Evolutionary conservation across 371 early-diverging fungal species (phyloP).

Genomic region (Catenaria anguillulae): DNA sequence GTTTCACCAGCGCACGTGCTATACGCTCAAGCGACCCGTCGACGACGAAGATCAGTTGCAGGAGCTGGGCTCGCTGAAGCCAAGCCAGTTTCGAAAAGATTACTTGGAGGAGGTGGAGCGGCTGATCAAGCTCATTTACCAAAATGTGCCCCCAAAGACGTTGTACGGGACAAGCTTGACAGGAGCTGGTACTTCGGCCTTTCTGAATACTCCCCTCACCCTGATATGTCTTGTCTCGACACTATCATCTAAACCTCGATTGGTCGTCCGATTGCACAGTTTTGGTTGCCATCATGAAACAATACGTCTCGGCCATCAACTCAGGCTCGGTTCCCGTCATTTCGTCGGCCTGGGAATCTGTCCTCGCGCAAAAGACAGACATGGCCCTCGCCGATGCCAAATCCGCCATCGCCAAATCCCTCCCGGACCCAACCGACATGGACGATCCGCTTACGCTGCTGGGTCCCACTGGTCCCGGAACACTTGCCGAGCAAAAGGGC

Average conservation of each 20-base stretch:
- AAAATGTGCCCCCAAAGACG: not conserved
- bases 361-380: not conserved
- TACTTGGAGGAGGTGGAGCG: not conserved
- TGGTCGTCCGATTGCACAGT: not conserved
- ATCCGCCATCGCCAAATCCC: not conserved
- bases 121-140: not conserved
- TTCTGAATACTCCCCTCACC: too few species aligned
- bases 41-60: slow-evolving; percentile 7
- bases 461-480: not conserved
- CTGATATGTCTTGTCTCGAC: not conserved
- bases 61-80: not conserved
- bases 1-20: not conserved
- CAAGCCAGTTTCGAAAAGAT: not conserved
- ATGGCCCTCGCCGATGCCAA: not conserved
- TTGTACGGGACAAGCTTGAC: not conserved
- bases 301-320: slow-evolving; percentile 6
- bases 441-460: not conserved
- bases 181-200: not conserved
- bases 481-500: not conserved
- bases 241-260: too few species aligned
- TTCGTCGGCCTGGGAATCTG: slow-evolving; percentile 1
- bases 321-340: not conserved
- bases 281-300: not conserved
- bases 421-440: not conserved
- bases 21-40: slow-evolving; percentile 7